Evolutionary conservation across 2,329 filamentous ascomycete genomes (phyloP), one percentile per base, ranked within the genome.

Genomic region (Fusarium duplospermum): DNA sequence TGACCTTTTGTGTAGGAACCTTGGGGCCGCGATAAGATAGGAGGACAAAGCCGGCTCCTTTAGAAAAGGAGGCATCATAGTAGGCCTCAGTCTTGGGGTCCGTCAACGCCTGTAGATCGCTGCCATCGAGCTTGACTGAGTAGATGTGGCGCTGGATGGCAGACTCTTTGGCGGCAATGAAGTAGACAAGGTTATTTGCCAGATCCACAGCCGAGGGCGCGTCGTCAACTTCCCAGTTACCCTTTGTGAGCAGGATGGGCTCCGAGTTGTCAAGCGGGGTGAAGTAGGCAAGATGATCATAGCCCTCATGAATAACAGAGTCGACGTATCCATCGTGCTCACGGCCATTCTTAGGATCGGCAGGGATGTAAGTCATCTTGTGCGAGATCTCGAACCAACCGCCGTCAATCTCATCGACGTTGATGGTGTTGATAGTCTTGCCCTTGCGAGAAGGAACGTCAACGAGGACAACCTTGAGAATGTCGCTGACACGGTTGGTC

Each of bases 331-430:
- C 96, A 82, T 98, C 95, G 6, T 96, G 83, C 2, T 89, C 87
- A 24, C 95, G 91, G 16, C 93, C 94, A 71, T 93, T 94, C 13
- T 84, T 82, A 24, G 93, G 89, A 80, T 98, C 94, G 4, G 94
- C 93, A 2, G 96, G 96, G 66, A 99, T 92, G 80, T 93, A 98
- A 16, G 87, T 91, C 4, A 95, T 98, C 47, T 92, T 90, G 77
- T 98, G 93, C 1, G 94, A 94, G 47, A 98, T 94, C 83, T 99
- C 96, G 77, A 98, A 96, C 96, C 96, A 99, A 36, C 96, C 97
- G 24, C 95, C 95, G 81, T 99, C 96, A n/a, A 98, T 87, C 66
- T 92, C 88, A 73, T 91, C 90, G 58, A 98, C 91, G 81, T 99
- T 91, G 58, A 94, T 89, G 22, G 91, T 93, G 72, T 96, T 89